These are phyloP conservation scores for Escovopsis sp. DNA, from an alignment of 2,329 filamentous ascomycete species.

Conservation along the genomic window DNA sequence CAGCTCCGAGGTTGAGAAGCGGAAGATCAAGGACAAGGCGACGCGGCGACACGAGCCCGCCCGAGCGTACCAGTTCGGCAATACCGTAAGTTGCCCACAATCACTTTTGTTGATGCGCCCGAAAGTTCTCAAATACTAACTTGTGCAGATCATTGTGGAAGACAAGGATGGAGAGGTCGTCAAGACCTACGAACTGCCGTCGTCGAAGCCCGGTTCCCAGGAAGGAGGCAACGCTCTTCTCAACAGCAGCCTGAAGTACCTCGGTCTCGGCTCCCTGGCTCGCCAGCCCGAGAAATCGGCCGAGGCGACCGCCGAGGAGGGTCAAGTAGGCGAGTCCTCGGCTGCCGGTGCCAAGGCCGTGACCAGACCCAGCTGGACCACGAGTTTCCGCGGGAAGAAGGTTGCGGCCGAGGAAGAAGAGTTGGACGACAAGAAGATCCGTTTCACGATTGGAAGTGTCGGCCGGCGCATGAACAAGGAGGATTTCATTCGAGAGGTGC, in stretches of 20 bases:
- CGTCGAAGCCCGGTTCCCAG: constrained; percentile 29
- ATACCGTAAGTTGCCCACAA: constrained; percentile 38
- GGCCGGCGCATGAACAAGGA: constrained; percentile 65
- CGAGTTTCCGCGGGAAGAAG: constrained; percentile 28
- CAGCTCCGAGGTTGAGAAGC: constrained; percentile 45
- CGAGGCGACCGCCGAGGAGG: constrained; percentile 15
- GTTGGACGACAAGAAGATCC: constrained; percentile 54
- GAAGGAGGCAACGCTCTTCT: constrained; percentile 23
- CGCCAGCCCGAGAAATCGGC: constrained; percentile 25
- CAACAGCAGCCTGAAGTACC: constrained; percentile 35
- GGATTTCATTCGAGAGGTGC: constrained; percentile 63
- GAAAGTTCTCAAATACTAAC: not conserved
- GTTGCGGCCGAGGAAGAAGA: constrained; percentile 29
- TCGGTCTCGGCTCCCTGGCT: constrained; percentile 33
- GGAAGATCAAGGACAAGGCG: constrained; percentile 46
- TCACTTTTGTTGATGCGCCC: not conserved
- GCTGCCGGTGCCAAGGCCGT: constrained; percentile 20
- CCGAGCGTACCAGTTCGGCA: constrained; percentile 74
- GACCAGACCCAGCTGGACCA: constrained; percentile 34
- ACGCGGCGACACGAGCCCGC: constrained; percentile 55
- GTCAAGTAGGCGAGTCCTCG: constrained; percentile 17
- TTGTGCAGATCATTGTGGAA: constrained; percentile 61
- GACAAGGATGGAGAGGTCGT: constrained; percentile 77
- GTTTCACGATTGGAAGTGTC: constrained; percentile 63
- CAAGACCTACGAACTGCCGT: constrained; percentile 65